Conservation (phyloP, 371 early-diverging fungal genomes). For the Lichtheimia ramosa region DNA sequence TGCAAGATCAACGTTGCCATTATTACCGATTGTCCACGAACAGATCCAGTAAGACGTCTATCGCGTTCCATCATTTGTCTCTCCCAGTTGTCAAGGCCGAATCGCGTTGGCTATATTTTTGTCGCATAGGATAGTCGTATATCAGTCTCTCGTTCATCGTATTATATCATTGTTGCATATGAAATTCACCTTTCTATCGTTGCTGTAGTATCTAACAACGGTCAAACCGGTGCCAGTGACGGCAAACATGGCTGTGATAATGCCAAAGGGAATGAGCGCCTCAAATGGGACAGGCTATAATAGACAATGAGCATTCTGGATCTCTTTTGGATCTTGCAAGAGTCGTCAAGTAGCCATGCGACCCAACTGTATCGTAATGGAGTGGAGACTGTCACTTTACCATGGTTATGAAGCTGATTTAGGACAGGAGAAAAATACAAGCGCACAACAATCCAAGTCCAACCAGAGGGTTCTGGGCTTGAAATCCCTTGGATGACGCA, state of each 20-base stretch:
- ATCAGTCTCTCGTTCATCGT: not conserved
- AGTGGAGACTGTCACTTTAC: not conserved
- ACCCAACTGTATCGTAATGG: too few species aligned
- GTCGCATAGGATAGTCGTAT: not conserved
- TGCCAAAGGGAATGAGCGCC: constrained; percentile 46
- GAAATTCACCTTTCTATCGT: constrained; percentile 41
- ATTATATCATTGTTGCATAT: not conserved
- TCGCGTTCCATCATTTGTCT: constrained; percentile 59
- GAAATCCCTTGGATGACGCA: not conserved
- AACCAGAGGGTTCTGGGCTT: not conserved
- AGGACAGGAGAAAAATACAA: not conserved
- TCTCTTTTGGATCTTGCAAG: too few species aligned
- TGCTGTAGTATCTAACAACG: constrained; percentile 37
- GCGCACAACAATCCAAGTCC: not conserved
- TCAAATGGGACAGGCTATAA: constrained; percentile 54
- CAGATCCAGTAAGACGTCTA: constrained; percentile 50
- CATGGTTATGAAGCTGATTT: constrained; percentile 1
- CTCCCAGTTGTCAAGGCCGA: constrained; percentile 46
- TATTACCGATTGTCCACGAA: constrained; percentile 50
- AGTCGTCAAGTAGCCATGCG: too few species aligned
- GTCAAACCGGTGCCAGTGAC: constrained; percentile 42
- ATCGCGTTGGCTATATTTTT: constrained; percentile 26
- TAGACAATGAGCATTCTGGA: not conserved
- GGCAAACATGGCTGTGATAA: constrained; percentile 42
- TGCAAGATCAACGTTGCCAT: not conserved